Base-by-base conservation (phyloP, 148 eudicot species). In the Silene conica region DNA sequence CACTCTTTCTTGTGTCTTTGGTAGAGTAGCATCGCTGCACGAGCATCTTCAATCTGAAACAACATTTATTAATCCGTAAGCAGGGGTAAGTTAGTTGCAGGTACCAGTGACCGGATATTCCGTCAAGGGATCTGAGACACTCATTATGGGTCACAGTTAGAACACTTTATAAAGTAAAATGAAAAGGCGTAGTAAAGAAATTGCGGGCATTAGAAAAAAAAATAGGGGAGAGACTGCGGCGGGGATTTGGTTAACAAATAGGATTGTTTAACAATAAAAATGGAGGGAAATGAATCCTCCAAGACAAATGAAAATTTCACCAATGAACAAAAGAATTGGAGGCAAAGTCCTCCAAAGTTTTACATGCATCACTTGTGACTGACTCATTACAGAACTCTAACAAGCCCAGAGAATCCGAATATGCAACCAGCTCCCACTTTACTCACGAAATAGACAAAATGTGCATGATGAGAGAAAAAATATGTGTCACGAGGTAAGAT, bases 11-110 rank as follows among this genome's bases (percentile, higher is more conserved):
- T 88, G 78, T 86, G 84, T 74, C 77, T 94, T 84, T 88, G 89
- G 78, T 94, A 94, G 55, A 94, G 91, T 75, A 88, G 28, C 98
- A 94, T 94, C 15, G 97, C 98, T 45, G 98, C 96, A 11, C 98
- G 93, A 55, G 97, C 96, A 82, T 94, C 98, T 84, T 94, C 97
- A 50, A 94, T 59, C 98, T 94, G 89, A 71, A 73, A 70, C 13
- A 50, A 71, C 52, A 25, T 1, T 75, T 6, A 67, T 19, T 38
- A 70, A 23, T 38, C 34, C 38, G 25, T 43, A 63, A 67, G 59
- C 22, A 45, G 45, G 21, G 15, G 3, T 16, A 15, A 15, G 16
- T 67, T 31, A 69, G 1, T 54, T 13, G 11, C 15, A 19, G 41
- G 62, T 5, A 61, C 21, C 14, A 18, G 13, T 60, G 63, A 73